A percentile compares a stretch with the other conserved stretches of the same genome.
These are phyloP conservation scores for Capsicum rhomboideum DNA, from an alignment of 257 asterid genomes.

Conservation along the genomic window DNA sequence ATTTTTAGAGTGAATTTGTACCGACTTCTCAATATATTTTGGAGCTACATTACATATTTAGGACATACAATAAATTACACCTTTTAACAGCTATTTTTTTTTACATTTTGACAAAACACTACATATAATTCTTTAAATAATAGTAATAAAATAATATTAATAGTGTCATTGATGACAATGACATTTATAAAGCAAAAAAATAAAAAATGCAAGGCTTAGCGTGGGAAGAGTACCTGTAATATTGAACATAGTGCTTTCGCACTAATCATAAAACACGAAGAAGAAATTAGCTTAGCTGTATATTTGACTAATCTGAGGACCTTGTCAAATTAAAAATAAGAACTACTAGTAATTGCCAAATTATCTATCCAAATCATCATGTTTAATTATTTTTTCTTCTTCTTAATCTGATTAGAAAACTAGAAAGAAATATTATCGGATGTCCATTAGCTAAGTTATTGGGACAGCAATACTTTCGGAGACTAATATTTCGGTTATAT, in stretches of 20 bases:
- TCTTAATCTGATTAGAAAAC: background rate
- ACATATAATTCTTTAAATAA: background rate
- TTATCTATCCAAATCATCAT: background rate
- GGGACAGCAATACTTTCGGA: conserved; percentile 7
- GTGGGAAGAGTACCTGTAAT: background rate
- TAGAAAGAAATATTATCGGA: background rate
- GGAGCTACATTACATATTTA: too few species aligned
- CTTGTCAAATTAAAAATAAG: background rate
- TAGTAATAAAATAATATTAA: background rate
- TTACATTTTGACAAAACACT: background rate
- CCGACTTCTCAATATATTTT: too few species aligned
- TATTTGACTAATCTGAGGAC: background rate
- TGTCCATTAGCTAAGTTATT: conserved; percentile 4
- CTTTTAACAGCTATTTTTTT: too few species aligned
- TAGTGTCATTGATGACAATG: background rate
- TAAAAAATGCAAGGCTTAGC: background rate
- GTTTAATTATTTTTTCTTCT: background rate
- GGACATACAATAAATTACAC: too few species aligned
- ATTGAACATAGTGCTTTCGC: background rate
- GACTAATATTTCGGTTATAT: background rate
- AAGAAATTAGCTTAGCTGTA: background rate
- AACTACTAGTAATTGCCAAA: background rate
- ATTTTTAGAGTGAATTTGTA: too few species aligned
- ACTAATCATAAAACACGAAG: background rate
- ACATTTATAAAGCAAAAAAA: background rate